Evolutionary conservation across 345 rosid genomes (phyloP).

Genomic region (Pseudoturritis turrita): DNA sequence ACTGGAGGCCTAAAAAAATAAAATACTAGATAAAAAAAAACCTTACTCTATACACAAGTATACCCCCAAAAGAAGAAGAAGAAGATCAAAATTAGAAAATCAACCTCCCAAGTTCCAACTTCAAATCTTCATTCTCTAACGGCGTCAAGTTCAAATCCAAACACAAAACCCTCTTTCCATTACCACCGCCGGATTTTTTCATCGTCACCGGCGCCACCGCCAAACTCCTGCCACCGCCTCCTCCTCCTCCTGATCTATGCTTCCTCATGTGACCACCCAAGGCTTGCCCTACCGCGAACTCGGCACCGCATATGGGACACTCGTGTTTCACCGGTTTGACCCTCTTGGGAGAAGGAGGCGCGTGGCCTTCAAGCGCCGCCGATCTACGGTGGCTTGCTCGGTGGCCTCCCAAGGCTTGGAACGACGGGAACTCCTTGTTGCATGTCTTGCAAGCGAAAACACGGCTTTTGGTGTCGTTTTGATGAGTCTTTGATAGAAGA

Average conservation of each 20-base stretch:
- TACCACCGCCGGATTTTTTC: constrained; percentile 50
- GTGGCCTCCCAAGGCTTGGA: constrained; percentile 93
- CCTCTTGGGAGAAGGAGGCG: constrained; percentile 40
- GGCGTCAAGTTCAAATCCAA: constrained; percentile 74
- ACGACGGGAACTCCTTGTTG: constrained; percentile 61
- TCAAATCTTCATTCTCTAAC: constrained; percentile 49
- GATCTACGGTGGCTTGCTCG: constrained; percentile 84
- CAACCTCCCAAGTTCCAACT: constrained; percentile 48
- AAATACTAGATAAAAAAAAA: not conserved
- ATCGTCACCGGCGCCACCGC: constrained; percentile 39
- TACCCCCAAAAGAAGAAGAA: not conserved
- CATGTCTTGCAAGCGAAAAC: constrained; percentile 86
- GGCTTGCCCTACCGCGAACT: constrained; percentile 83
- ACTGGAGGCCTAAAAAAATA: constrained; percentile 9
- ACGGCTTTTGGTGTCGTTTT: constrained; percentile 29
- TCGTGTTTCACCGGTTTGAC: constrained; percentile 63
- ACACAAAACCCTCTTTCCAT: constrained; percentile 44
- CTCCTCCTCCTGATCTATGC: constrained; percentile 39
- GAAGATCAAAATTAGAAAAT: constrained; percentile 14
- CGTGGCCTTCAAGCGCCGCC: constrained; percentile 27
- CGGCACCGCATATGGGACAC: constrained; percentile 85
- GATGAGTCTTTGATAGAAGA: constrained; percentile 47
- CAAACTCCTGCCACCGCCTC: constrained; percentile 27
- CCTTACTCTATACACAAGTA: constrained; percentile 24
- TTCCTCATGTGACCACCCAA: constrained; percentile 97